phyloP scores from a whole-genome alignment of 805 yeast genomes.

The Ogataea trehaloabstinens region DNA sequence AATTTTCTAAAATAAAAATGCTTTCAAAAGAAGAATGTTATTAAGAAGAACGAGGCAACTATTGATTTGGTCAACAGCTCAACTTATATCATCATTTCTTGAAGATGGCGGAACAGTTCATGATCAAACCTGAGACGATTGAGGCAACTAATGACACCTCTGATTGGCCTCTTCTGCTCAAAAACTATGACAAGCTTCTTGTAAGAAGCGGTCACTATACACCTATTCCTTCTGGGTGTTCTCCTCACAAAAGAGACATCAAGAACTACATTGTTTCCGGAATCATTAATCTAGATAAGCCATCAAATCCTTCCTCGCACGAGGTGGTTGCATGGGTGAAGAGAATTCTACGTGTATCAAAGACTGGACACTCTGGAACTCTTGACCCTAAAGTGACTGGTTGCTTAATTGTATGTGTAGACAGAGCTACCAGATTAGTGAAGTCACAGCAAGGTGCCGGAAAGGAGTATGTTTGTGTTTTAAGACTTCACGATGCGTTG shows the following conservation, averaged over 20 bases:
- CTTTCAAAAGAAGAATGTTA: no score
- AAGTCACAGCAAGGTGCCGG: conserved; percentile 99
- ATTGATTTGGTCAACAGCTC: no score
- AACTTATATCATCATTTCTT: no score
- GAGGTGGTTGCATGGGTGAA: conserved; percentile 99
- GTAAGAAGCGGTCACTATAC: conserved; percentile 98
- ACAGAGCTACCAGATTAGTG: conserved; percentile 96
- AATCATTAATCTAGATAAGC: conserved; percentile 96
- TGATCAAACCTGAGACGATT: conserved; percentile 85
- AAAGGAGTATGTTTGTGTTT: conserved; percentile 98
- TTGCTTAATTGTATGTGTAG: conserved; percentile 96
- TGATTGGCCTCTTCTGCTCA: conserved; percentile 92
- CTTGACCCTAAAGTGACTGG: conserved; percentile 97
- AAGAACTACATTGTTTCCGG: conserved; percentile 89
- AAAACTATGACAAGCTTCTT: conserved; percentile 88
- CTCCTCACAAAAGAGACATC: conserved; percentile 92
- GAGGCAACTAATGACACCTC: conserved; percentile 82
- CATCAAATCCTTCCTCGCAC: conserved; percentile 97
- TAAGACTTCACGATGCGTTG: conserved; percentile 90
- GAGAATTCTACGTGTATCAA: conserved; percentile 90
- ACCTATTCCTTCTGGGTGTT: conserved; percentile 93
- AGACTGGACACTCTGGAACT: conserved; percentile 99
- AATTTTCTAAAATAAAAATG: no score
- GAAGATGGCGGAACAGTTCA: conserved; percentile 43
- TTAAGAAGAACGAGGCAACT: no score